Evolutionary conservation across 2,329 filamentous ascomycete genomes (phyloP).

Genomic region (Acarospora socialis): DNA sequence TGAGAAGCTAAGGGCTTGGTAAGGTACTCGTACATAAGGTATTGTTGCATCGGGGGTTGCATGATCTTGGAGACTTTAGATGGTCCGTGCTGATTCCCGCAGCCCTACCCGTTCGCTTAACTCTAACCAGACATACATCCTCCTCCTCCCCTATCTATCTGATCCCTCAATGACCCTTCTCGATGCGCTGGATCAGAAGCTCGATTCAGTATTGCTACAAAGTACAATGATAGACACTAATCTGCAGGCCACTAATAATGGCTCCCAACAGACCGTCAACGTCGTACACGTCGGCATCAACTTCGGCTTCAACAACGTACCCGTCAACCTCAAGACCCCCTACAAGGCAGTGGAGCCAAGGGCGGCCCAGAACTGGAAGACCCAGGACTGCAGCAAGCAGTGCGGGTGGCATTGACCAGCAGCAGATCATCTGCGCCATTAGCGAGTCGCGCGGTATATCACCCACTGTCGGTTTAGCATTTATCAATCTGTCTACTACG

Average conservation of each 20-base stretch:
- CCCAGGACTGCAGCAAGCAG: slow-evolving; percentile 44
- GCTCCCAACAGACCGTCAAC: slow-evolving; percentile 7
- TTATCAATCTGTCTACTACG: slow-evolving; percentile 73
- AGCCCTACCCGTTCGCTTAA: not conserved
- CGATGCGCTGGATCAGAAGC: not conserved
- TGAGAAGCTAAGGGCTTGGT: no score
- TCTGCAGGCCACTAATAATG: not conserved
- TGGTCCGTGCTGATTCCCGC: no score
- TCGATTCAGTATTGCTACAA: not conserved
- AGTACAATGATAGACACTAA: not conserved
- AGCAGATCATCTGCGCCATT: slow-evolving; percentile 75
- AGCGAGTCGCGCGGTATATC: slow-evolving; percentile 78
- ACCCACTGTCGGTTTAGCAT: slow-evolving; percentile 70
- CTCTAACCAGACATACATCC: not conserved
- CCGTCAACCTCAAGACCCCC: slow-evolving; percentile 9
- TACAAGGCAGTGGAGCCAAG: slow-evolving; percentile 16
- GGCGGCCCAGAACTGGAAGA: slow-evolving; percentile 30
- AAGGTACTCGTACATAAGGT: no score
- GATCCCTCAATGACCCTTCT: no score
- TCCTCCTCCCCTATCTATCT: not conserved
- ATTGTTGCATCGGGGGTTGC: no score
- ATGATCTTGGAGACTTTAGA: no score
- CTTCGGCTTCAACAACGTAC: slow-evolving; percentile 3
- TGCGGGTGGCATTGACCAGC: slow-evolving; percentile 40
- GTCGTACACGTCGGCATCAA: slow-evolving; percentile 13